A percentile compares a stretch with the other conserved stretches of the same genome.
phyloP scores from a whole-genome alignment of 2,329 filamentous ascomycete genomes.

The Aspergillus aculeatus region DNA sequence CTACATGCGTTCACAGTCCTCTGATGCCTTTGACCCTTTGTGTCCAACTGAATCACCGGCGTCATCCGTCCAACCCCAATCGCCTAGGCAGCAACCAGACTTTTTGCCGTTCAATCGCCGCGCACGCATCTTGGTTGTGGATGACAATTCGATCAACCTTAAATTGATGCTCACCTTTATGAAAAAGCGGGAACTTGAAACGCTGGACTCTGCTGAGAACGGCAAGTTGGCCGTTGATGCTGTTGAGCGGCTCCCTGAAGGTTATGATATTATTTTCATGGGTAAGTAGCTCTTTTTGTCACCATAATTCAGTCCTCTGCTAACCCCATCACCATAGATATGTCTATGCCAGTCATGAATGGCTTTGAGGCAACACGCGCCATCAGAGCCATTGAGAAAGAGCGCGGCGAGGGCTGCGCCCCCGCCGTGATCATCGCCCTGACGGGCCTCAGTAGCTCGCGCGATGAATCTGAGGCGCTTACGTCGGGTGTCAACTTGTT shows the following conservation, averaged over 20 bases:
- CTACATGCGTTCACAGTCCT: slow-evolving; percentile 5
- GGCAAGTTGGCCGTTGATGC: slow-evolving; percentile 46
- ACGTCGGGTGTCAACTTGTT: slow-evolving; percentile 47
- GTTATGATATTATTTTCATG: slow-evolving; percentile 50
- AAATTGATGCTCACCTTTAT: slow-evolving; percentile 46
- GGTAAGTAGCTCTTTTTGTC: slow-evolving; percentile 18
- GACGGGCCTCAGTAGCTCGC: slow-evolving; percentile 46
- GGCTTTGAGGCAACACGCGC: slow-evolving; percentile 49
- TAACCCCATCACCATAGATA: slow-evolving; percentile 27
- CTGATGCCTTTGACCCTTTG: slow-evolving; percentile 7
- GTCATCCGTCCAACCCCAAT: slow-evolving; percentile 5
- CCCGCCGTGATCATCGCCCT: slow-evolving; percentile 46
- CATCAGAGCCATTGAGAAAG: slow-evolving; percentile 45
- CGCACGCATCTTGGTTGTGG: slow-evolving; percentile 43
- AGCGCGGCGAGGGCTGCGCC: slow-evolving; percentile 26
- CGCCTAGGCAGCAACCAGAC: background rate
- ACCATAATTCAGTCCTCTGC: background rate
- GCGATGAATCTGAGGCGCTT: slow-evolving; percentile 45
- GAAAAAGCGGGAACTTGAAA: slow-evolving; percentile 37
- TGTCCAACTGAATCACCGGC: slow-evolving; percentile 9
- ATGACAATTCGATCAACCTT: slow-evolving; percentile 49
- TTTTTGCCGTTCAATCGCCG: slow-evolving; percentile 10
- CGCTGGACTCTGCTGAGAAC: slow-evolving; percentile 42
- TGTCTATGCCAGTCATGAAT: slow-evolving; percentile 51
- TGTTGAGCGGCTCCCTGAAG: slow-evolving; percentile 30